These are phyloP conservation scores for Lactifluus hygrophoroides DNA, from an alignment of 768 basidiomycete genomes.

Conservation along the genomic window DNA sequence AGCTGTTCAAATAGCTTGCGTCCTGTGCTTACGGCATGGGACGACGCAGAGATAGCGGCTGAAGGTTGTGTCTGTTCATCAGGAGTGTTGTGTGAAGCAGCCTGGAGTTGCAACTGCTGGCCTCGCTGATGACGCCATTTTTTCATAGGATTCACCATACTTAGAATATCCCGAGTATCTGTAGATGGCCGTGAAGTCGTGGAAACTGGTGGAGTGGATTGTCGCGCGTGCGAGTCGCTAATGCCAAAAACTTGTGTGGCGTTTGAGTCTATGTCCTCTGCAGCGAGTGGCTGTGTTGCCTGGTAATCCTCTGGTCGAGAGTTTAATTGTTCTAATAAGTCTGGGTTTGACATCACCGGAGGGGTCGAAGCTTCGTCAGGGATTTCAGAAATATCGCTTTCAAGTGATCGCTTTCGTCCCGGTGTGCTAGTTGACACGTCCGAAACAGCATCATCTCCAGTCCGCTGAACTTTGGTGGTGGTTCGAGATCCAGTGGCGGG, in stretches of 20 bases:
- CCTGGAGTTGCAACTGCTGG: neutral
- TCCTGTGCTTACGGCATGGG: constrained; percentile 4
- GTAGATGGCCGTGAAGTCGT: constrained; percentile 18
- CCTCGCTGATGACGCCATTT: constrained; percentile 18
- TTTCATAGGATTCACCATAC: constrained; percentile 30
- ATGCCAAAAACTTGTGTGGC: constrained; percentile 2
- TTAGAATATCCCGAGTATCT: constrained; percentile 27
- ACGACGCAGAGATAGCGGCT: constrained; percentile 5
- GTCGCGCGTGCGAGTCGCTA: neutral
- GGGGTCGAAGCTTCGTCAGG: constrained; percentile 8
- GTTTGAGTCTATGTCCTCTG: constrained; percentile 5
- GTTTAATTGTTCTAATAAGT: neutral
- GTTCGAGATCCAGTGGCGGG: neutral
- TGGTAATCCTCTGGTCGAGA: constrained; percentile 9
- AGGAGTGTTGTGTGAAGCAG: neutral
- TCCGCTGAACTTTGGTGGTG: neutral
- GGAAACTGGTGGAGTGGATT: neutral
- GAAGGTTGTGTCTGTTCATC: constrained; percentile 25
- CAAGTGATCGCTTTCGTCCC: neutral
- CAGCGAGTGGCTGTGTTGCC: constrained; percentile 14
- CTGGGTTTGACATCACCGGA: constrained; percentile 12
- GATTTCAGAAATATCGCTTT: neutral
- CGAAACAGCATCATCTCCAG: neutral
- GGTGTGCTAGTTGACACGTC: constrained; percentile 1
- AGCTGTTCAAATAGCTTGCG: constrained; percentile 7